Percentiles rank a stretch among this genome's conserved stretches.
Evolutionary conservation across 2,329 filamentous ascomycete genomes (phyloP).

Genomic region (Epichloe gansuensis): DNA sequence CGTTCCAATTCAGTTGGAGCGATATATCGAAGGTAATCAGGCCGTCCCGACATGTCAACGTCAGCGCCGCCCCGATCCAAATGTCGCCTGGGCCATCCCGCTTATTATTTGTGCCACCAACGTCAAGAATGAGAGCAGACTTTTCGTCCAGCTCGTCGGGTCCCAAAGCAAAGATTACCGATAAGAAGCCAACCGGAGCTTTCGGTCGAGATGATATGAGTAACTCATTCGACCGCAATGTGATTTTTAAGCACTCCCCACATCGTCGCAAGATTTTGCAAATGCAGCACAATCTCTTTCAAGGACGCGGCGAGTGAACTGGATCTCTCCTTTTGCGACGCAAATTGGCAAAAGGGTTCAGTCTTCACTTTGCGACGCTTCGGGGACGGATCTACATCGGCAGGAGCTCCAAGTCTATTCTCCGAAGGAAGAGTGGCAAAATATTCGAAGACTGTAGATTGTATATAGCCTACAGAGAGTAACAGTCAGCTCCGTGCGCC

Average conservation of each 20-base stretch:
- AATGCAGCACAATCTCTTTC: constrained; percentile 5
- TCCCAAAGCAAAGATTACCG: constrained; percentile 11
- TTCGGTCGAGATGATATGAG: constrained; percentile 9
- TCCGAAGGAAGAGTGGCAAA: constrained; percentile 12
- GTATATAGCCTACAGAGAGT: constrained; percentile 13
- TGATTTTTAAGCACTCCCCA: constrained; percentile 14
- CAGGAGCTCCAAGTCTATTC: constrained; percentile 3
- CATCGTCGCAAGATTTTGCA: constrained; percentile 8
- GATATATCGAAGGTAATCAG: constrained; percentile 19
- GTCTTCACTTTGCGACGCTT: constrained; percentile 21
- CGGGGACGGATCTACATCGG: constrained; percentile 10
- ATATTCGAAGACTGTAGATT: constrained; percentile 12
- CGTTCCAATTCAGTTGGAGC: constrained; percentile 31
- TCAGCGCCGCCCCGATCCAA: constrained; percentile 22
- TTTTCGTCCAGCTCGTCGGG: constrained; percentile 12
- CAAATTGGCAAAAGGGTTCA: constrained; percentile 12
- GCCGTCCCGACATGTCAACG: constrained; percentile 16
- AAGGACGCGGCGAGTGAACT: constrained; percentile 15
- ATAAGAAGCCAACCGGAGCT: constrained; percentile 5
- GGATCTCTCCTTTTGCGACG: constrained; percentile 14
- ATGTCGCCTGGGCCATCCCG: constrained; percentile 18
- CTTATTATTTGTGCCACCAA: constrained; percentile 7
- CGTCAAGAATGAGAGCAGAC: constrained; percentile 11
- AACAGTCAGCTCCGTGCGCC: background rate
- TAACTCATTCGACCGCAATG: constrained; percentile 7